Percentiles rank a stretch among this genome's conserved stretches.
These are phyloP conservation scores for Tillandsia fasciculata DNA, from an alignment of 176 grass and related monocot genomes.

Conservation along the genomic window DNA sequence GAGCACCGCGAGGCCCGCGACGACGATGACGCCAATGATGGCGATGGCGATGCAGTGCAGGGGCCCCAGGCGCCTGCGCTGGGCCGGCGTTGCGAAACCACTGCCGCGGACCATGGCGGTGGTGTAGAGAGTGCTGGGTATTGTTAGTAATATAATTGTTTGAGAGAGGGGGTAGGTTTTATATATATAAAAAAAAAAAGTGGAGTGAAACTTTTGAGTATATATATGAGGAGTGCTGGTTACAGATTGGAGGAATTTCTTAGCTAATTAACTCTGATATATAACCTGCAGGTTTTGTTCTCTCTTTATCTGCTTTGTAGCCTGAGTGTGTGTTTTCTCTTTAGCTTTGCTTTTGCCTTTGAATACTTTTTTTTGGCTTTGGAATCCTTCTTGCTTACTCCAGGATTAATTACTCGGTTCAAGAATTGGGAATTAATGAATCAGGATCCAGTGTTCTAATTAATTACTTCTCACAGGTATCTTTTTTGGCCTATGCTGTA, in stretches of 20 bases:
- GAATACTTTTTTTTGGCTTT: constrained; percentile 8
- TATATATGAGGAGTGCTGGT: background rate
- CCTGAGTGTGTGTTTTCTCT: background rate
- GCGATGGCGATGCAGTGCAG: constrained; percentile 35
- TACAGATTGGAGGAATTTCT: background rate
- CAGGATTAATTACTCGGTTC: background rate
- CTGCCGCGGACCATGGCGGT: constrained; percentile 10
- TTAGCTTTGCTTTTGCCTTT: constrained; percentile 12
- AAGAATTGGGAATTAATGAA: no score
- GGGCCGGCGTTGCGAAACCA: background rate
- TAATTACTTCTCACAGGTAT: no score
- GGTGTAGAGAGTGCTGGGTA: background rate
- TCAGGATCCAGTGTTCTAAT: no score
- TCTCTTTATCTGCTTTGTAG: background rate
- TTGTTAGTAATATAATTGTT: constrained; percentile 18
- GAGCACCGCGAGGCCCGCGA: constrained; percentile 42
- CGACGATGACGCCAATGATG: constrained; percentile 27
- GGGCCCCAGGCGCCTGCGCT: constrained; percentile 3
- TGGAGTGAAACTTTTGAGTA: no score
- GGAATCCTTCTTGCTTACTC: constrained; percentile 18
- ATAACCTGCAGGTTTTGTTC: background rate
- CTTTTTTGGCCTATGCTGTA: no score
- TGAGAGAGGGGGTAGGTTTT: constrained; percentile 16
- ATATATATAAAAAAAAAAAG: constrained; percentile 26
- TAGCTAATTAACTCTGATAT: no score